Evolutionary conservation across 2,329 filamentous ascomycete genomes (phyloP).

Genomic region (Ceratocystis albifundus): DNA sequence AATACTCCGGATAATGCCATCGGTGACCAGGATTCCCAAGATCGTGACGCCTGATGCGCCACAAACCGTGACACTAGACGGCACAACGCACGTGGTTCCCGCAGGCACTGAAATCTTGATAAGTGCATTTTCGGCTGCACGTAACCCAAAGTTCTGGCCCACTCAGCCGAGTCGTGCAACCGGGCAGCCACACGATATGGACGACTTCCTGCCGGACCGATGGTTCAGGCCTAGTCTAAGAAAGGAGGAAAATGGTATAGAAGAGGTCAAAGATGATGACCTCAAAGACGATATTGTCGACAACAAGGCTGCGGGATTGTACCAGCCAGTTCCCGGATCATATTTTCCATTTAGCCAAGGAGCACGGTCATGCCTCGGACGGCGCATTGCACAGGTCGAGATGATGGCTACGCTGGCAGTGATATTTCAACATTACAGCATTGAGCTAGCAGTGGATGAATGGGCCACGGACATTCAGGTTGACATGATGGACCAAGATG

Average conservation of each 20-base stretch:
- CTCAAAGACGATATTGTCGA: constrained; percentile 15
- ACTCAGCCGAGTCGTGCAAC: constrained; percentile 35
- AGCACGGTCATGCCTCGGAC: constrained; percentile 45
- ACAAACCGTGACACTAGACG: constrained; percentile 49
- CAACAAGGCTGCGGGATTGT: constrained; percentile 37
- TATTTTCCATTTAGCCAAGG: constrained; percentile 51
- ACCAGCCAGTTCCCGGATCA: constrained; percentile 44
- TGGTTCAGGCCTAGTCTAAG: constrained; percentile 44
- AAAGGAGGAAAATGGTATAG: constrained; percentile 20
- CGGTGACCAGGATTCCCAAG: constrained; percentile 63
- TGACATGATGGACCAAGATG: constrained; percentile 36
- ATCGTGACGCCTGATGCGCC: constrained; percentile 37
- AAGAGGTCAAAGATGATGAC: constrained; percentile 22
- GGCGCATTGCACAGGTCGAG: constrained; percentile 49
- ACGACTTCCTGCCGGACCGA: constrained; percentile 59
- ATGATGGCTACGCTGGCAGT: constrained; percentile 45
- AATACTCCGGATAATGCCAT: constrained; percentile 59
- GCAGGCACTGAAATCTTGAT: constrained; percentile 45
- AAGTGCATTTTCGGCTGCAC: constrained; percentile 45
- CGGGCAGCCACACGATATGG: constrained; percentile 42
- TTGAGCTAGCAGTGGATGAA: constrained; percentile 58
- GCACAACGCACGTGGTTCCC: constrained; percentile 48
- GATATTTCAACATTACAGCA: constrained; percentile 47
- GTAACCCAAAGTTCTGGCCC: constrained; percentile 65
- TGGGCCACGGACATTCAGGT: constrained; percentile 46